A percentile compares a stretch with the other conserved stretches of the same genome.
phyloP scores from a whole-genome alignment of 1,139 yeast genomes.

The Pneumocystis oryctolagi region DNA sequence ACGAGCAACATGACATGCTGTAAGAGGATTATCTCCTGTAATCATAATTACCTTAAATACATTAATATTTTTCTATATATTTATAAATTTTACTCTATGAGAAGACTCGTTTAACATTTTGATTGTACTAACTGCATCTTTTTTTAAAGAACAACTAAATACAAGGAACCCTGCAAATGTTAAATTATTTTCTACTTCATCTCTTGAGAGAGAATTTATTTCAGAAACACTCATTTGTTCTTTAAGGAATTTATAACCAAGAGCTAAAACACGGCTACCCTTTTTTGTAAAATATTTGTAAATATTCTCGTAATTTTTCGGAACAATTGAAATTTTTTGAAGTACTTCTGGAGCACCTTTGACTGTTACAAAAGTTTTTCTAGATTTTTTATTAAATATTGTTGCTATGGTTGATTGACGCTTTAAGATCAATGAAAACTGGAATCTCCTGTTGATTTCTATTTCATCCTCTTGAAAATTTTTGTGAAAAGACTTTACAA shows the following conservation, averaged over 20 bases:
- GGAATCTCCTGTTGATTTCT: conserved; percentile 80
- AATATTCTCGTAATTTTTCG: conserved; percentile 67
- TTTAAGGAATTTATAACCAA: conserved; percentile 68
- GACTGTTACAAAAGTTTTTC: conserved; percentile 60
- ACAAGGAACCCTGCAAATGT: conserved; percentile 85
- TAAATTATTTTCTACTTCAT: conserved; percentile 57
- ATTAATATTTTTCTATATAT: conserved; percentile 17
- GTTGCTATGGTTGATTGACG: conserved; percentile 85
- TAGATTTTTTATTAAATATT: conserved; percentile 28
- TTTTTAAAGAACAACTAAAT: conserved; percentile 92
- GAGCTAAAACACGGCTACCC: conserved; percentile 90
- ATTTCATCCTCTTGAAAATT: conserved; percentile 29
- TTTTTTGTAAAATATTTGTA: conserved; percentile 85
- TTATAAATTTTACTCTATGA: conserved; percentile 40
- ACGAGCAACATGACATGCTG: conserved; percentile 95
- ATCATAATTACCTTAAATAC: conserved; percentile 52
- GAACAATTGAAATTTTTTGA: conserved; percentile 56
- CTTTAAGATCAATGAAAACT: conserved; percentile 87
- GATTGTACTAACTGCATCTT: conserved; percentile 81
- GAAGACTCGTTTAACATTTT: conserved; percentile 87
- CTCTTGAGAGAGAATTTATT: conserved; percentile 48
- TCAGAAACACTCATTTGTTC: conserved; percentile 30
- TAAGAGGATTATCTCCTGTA: conserved; percentile 96
- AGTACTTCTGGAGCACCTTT: conserved; percentile 99
- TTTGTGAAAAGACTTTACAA: conserved; percentile 17